phyloP scores from a whole-genome alignment of 108 stramenopile genomes.

The Cyclotella baltica region DNA sequence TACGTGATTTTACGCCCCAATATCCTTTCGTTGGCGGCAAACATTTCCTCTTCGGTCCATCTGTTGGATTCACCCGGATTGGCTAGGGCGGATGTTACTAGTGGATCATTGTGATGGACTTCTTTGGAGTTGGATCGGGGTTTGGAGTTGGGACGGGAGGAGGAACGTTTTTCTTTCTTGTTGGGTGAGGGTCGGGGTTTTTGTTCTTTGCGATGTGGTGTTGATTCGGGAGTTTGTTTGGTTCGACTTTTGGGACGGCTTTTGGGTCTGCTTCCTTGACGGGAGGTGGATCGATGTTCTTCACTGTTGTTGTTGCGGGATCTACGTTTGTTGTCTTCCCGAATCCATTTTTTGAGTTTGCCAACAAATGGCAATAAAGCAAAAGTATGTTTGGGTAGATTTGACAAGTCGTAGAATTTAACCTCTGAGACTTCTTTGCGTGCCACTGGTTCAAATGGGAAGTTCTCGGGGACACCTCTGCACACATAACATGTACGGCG shows the following conservation, averaged over 20 bases:
- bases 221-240: not conserved
- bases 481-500: constrained; percentile 82
- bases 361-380: constrained; percentile 79
- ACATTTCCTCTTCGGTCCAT: constrained; percentile 92
- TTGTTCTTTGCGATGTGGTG: constrained; percentile 20
- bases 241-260: constrained; percentile 20
- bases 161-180: constrained; percentile 25
- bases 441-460: constrained; percentile 86
- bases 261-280: constrained; percentile 14
- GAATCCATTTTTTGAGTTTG: constrained; percentile 74
- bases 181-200: constrained; percentile 2
- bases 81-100: constrained; percentile 67
- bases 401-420: constrained; percentile 66
- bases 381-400: constrained; percentile 73
- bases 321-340: constrained; percentile 33
- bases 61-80: constrained; percentile 62
- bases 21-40: constrained; percentile 74
- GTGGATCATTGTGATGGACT: constrained; percentile 51
- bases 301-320: not conserved
- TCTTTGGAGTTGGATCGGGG: constrained; percentile 46
- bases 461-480: constrained; percentile 80
- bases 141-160: constrained; percentile 32
- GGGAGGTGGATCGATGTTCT: constrained; percentile 12
- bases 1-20: constrained; percentile 76
- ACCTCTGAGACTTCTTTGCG: constrained; percentile 83